Conservation (phyloP, 208 protist species). For the Leishmania braziliensis region DNA sequence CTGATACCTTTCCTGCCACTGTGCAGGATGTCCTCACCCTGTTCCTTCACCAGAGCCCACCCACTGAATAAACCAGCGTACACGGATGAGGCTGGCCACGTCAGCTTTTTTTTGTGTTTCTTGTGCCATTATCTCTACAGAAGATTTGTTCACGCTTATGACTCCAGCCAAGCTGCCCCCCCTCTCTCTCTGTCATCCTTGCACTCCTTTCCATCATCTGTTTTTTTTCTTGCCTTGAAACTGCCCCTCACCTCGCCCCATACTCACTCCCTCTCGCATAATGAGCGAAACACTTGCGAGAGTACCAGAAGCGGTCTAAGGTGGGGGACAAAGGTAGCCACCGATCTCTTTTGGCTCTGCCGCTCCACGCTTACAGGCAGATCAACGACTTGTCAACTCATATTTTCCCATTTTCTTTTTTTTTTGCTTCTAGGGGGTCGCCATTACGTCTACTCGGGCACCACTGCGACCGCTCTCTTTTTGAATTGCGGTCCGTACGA, state of each 20-base stretch:
- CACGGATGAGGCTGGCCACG: neutral
- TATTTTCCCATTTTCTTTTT: neutral
- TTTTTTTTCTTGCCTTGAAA: neutral
- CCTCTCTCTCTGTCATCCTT: neutral
- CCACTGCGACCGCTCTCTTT: neutral
- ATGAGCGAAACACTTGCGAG: neutral
- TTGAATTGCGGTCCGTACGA: neutral
- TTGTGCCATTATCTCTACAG: neutral
- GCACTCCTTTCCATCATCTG: neutral
- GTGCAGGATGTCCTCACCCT: neutral
- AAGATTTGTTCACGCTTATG: neutral
- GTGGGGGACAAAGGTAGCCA: neutral
- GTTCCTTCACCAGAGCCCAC: neutral
- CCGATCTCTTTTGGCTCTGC: neutral
- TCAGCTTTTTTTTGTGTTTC: neutral
- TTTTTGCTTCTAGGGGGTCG: neutral
- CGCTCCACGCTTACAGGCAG: neutral
- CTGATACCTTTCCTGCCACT: neutral
- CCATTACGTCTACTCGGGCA: neutral
- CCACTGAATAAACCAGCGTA: neutral
- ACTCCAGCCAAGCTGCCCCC: neutral
- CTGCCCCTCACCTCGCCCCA: neutral
- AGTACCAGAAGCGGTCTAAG: neutral
- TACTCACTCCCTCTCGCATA: neutral
- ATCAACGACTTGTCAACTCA: neutral